Base-by-base conservation (phyloP, 176 grass and related monocot genomes). In the Oryza glaberrima region DNA sequence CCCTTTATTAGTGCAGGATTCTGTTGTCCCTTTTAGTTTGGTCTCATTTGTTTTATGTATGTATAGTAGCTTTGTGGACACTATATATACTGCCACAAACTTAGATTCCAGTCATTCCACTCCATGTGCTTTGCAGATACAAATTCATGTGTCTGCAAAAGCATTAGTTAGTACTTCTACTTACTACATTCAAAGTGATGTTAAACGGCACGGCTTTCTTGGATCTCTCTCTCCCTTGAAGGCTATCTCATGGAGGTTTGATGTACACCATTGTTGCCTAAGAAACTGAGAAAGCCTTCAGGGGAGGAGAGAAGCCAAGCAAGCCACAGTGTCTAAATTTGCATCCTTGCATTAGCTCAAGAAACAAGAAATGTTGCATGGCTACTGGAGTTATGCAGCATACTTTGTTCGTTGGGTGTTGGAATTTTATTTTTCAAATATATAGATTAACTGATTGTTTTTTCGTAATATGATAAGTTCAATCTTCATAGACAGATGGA, bases 151-250 rank as follows among this genome's bases (percentile, higher is more conserved):
- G 22, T 58, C 54, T 58, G 54, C 19, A 6, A 3, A 11, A 17
- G 15, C 49, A 58, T 32, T 11, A n/a, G 47, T 56, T 8, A 20
- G 23, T 20, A 36, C 4, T 76, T 20, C n/a, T 65, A 20, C 19
- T 23, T 44, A 4, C 28, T 72, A n/a, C 45, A 89, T 16, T 20
- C 54, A 47, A 34, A 25, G 71, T 46, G 82, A 84, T 11, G 34
- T 82, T 73, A 67, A 67, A 9, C 41, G 84, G 84, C 80, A 75
- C 73, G 61, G 75, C 45, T 86, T 70, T 79, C 80, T 90, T 80
- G 88, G 80, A 77, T 87, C 77, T 49, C 84, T 90, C 88, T 90
- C 84, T 90, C 88, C 84, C 84, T 90, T 58, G 84, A 83, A 90
- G 84, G 84, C 84, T 83, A 5, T 78, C 80, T 83, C 15, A 23